Conservation (phyloP, 148 eudicot species). For the Cornus kousa region DNA sequence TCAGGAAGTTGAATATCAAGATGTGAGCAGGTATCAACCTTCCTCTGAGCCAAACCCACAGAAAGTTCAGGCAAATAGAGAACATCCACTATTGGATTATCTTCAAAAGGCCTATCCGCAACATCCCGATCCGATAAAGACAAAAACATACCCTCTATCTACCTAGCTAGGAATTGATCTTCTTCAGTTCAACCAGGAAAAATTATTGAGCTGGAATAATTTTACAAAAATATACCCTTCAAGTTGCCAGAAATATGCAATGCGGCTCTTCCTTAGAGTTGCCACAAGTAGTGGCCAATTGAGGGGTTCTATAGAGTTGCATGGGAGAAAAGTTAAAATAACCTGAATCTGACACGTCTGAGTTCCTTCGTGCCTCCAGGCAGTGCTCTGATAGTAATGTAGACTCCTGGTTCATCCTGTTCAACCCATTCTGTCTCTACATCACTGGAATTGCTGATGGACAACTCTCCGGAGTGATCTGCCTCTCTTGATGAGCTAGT, state of each 20-base stretch:
- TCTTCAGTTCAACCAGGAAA: not conserved
- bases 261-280: not conserved
- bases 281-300: not conserved
- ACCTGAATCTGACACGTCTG: slow-evolving; percentile 99
- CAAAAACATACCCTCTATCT: not conserved
- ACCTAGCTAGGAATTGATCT: not conserved
- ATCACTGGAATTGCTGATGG: slow-evolving; percentile 86
- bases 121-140: not conserved
- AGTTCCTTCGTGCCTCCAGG: slow-evolving; percentile 89
- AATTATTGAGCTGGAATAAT: not conserved
- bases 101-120: not conserved
- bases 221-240: not conserved
- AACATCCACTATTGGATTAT: not conserved
- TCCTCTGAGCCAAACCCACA: not conserved
- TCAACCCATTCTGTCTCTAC: slow-evolving; percentile 94
- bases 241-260: not conserved
- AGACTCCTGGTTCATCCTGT: slow-evolving; percentile 96
- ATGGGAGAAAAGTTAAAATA: slow-evolving; percentile 5
- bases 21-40: not conserved
- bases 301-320: not conserved
- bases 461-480: slow-evolving; percentile 82
- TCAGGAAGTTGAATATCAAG: not conserved
- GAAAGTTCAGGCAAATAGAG: not conserved
- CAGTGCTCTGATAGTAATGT: slow-evolving; percentile 86
- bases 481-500: slow-evolving; percentile 83